phyloP scores from a whole-genome alignment of 257 asterid genomes.

The Salvia miltiorrhiza region DNA sequence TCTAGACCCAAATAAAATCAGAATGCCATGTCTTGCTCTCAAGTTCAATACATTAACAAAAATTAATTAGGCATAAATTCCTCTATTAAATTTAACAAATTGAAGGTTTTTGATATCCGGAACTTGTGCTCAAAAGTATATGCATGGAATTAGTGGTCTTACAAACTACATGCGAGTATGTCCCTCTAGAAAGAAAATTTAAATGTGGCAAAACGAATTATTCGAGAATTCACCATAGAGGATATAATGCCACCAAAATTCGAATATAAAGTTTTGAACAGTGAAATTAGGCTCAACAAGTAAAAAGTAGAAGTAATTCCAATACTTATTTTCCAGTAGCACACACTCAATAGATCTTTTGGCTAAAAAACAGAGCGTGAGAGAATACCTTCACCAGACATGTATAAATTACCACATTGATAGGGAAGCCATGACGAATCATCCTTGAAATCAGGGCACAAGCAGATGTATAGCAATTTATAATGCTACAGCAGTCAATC shows the following conservation, averaged over 20 bases:
- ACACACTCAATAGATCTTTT: not conserved
- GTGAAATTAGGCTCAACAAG: not conserved
- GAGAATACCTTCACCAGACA: constrained; percentile 60
- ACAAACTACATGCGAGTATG: not conserved
- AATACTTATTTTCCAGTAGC: not conserved
- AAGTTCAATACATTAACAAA: not conserved
- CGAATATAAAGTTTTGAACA: not conserved
- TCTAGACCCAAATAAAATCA: not conserved
- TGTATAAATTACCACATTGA: constrained; percentile 48
- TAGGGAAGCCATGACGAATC: constrained; percentile 65
- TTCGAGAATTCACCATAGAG: not conserved
- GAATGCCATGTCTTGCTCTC: constrained; percentile 1
- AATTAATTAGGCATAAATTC: not conserved
- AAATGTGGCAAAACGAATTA: not conserved
- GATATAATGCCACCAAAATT: constrained; percentile 4
- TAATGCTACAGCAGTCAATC: constrained; percentile 64
- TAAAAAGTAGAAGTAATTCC: not conserved
- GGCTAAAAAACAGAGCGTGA: not conserved
- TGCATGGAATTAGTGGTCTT: not conserved
- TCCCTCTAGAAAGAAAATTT: not conserved
- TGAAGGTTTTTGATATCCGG: not conserved
- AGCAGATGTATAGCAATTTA: constrained; percentile 64
- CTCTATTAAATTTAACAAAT: not conserved
- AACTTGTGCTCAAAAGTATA: not conserved
- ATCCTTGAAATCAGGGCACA: constrained; percentile 59